Evolutionary conservation across 169 alveolate species (phyloP), one percentile per base, ranked within the genome.

Genomic region (Theileria annulata): DNA sequence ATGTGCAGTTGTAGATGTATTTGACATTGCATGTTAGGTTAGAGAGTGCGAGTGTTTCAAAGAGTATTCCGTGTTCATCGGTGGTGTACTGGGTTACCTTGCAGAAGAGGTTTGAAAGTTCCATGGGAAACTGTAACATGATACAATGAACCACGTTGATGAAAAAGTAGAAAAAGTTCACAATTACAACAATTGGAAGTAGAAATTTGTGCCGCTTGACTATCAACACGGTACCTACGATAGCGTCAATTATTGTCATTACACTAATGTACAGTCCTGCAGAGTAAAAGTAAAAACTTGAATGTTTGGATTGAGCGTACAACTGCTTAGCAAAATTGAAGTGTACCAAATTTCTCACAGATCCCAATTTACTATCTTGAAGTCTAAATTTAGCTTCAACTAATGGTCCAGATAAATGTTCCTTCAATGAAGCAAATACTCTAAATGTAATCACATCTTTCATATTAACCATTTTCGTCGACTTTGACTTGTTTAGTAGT

Each of bases 1-100:
- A 33, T 25, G 54, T 4, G 37, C 63, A 15, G n/a, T 28, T 59
- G 33, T 9, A 72, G 8, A 79, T 42, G 4, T 56, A 1, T 69
- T 59, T 71, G 48, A 60, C 13, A 23, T 76, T 60, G 75, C 87
- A 79, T 49, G 71, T 35, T 75, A 76, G 71, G 58, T 75, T 23
- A 63, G n/a, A 70, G 12, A 79, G 49, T 10, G 87, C 80, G 51
- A 54, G 47, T 19, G 87, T 35, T 27, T 71, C 87, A 67, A 79
- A 70, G 33, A 25, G 62, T 31, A 47, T 60, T 37, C 58, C 54
- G 9, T 8, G 42, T 2, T 19, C 42, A 9, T 69, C 80, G 4
- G 87, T 79, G 33, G 64, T 35, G 76, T 79, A 70, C 42, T 0
- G 33, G 27, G 42, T 48, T 1, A 74, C 67, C 5, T 30, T 60